Evolutionary conservation across 2,329 filamentous ascomycete genomes (phyloP).

Genomic region (Chaetomium olivaceum): DNA sequence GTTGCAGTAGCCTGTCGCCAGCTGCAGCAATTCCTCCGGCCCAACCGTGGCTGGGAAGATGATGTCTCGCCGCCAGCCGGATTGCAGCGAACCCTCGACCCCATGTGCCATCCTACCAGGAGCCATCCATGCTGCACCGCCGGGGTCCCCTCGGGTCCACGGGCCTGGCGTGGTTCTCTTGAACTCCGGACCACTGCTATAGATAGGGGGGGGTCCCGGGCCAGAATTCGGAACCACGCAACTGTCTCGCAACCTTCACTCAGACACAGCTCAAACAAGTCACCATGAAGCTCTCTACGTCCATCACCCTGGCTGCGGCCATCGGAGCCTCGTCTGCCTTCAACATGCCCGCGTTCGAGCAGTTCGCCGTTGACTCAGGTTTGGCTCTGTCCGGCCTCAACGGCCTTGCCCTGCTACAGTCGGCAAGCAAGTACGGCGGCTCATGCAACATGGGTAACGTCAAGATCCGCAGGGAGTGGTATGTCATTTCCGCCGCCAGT

Average conservation of each 20-base stretch:
- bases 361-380: slow-evolving; percentile 26
- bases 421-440: slow-evolving; percentile 16
- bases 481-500: not conserved
- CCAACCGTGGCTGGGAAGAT: not conserved
- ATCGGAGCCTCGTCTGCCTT: slow-evolving; percentile 7
- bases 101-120: slow-evolving; percentile 10
- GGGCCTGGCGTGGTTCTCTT: not conserved
- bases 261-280: not conserved
- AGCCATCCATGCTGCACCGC: too few relatives aligned
- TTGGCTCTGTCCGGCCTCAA: slow-evolving; percentile 26
- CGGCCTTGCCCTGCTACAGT: slow-evolving; percentile 23
- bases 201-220: not conserved
- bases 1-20: slow-evolving; percentile 5
- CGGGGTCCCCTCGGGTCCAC: not conserved
- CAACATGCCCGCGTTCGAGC: slow-evolving; percentile 19
- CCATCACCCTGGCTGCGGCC: slow-evolving; percentile 12
- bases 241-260: not conserved
- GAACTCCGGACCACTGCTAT: not conserved
- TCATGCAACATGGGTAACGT: slow-evolving; percentile 25
- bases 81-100: not conserved
- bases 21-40: slow-evolving; percentile 8
- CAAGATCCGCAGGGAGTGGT: slow-evolving; percentile 32
- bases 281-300: slow-evolving; percentile 16
- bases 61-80: not conserved
- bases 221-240: not conserved